Percentiles rank a stretch among this genome's conserved stretches.
phyloP scores from a whole-genome alignment of 2,329 filamentous ascomycete species.

The Fusarium chaquense region DNA sequence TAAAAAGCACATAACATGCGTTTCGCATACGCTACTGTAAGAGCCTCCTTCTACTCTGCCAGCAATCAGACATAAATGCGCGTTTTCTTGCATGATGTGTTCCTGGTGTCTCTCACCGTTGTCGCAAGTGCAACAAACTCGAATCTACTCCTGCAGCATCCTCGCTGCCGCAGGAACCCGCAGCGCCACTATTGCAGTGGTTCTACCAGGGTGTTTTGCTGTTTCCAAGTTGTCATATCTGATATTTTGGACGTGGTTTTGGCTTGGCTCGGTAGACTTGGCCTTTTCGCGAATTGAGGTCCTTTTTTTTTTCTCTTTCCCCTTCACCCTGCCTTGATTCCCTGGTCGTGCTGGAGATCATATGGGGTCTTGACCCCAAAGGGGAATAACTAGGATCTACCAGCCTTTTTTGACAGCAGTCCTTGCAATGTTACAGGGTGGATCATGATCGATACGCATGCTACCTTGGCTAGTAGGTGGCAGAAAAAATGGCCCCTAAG shows the following conservation, averaged over 20 bases:
- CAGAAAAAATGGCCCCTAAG: too few species aligned
- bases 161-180: slow-evolving; percentile 42
- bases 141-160: slow-evolving; percentile 18
- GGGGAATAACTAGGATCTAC: neutral
- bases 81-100: slow-evolving; percentile 20
- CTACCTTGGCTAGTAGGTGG: too few species aligned
- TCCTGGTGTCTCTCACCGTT: slow-evolving; percentile 31
- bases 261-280: neutral
- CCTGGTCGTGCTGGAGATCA: neutral
- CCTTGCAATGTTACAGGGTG: slow-evolving; percentile 1
- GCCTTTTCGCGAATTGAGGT: neutral
- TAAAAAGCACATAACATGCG: slow-evolving; percentile 12
- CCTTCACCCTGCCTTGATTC: neutral
- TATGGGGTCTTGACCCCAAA: neutral
- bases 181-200: slow-evolving; percentile 23
- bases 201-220: neutral
- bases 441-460: slow-evolving; percentile 1
- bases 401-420: neutral
- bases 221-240: neutral
- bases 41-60: slow-evolving; percentile 17
- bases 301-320: neutral
- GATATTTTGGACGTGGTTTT: neutral
- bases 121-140: slow-evolving; percentile 12
- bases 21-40: slow-evolving; percentile 16
- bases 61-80: slow-evolving; percentile 19